Percentiles rank a stretch among this genome's conserved stretches.
Evolutionary conservation across 441 rosid species (phyloP).

Genomic region (Syzygium malaccense): DNA sequence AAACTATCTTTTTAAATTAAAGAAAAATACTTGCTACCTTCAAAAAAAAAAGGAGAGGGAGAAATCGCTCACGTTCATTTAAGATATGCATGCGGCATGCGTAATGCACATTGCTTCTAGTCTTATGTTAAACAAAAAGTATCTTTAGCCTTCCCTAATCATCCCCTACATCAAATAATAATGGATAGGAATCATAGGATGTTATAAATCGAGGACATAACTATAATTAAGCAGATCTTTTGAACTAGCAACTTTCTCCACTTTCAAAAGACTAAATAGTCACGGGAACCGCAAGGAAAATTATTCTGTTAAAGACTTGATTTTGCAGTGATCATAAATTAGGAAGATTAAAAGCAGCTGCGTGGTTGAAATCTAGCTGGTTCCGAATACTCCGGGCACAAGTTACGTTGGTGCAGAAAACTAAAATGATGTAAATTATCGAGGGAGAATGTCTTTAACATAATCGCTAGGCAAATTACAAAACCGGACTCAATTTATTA

Average conservation of each 20-base stretch:
- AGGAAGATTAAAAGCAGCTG: background rate
- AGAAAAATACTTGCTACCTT: background rate
- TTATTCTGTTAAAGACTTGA: background rate
- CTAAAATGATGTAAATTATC: background rate
- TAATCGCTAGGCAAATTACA: background rate
- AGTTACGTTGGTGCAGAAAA: accelerated
- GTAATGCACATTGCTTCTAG: background rate
- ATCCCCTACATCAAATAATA: background rate
- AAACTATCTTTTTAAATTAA: background rate
- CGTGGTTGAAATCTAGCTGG: accelerated
- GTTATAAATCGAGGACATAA: background rate
- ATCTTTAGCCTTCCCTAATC: background rate
- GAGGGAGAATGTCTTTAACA: background rate
- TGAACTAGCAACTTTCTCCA: background rate
- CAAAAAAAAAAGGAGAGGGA: accelerated
- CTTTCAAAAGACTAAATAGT: background rate
- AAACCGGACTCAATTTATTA: background rate
- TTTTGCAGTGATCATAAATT: background rate
- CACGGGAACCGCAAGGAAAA: background rate
- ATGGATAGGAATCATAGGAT: no score
- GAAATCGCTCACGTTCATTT: background rate
- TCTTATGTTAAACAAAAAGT: background rate
- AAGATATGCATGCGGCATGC: background rate
- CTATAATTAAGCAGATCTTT: background rate
- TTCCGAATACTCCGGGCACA: background rate